Conservation (phyloP, 805 yeast genomes). For the Wickerhamomyces sydowiorum region DNA sequence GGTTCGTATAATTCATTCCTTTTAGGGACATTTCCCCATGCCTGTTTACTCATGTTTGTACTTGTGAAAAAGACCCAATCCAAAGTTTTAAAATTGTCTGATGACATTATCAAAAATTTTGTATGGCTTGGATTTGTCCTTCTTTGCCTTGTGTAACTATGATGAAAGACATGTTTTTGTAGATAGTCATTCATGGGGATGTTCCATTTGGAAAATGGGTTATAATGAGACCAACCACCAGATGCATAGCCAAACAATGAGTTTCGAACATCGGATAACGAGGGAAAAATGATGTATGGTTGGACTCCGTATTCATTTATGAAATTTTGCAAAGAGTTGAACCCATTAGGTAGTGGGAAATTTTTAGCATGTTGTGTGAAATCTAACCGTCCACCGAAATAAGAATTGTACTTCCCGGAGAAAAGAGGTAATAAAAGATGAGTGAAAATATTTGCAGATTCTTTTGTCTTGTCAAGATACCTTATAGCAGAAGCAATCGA, state of each 20-base stretch:
- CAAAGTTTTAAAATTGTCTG: slow-evolving; percentile 41
- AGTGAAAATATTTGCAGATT: slow-evolving; percentile 17
- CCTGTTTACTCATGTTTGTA: slow-evolving; percentile 69
- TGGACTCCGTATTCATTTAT: slow-evolving; percentile 20
- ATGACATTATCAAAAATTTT: slow-evolving; percentile 56
- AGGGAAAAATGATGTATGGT: slow-evolving; percentile 40
- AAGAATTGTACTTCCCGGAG: slow-evolving; percentile 3
- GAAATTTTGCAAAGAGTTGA: slow-evolving; percentile 18
- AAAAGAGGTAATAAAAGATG: slow-evolving; percentile 18
- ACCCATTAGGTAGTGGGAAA: slow-evolving; percentile 10
- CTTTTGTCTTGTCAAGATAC: background rate
- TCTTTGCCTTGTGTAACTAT: slow-evolving; percentile 23
- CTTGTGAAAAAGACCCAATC: slow-evolving; percentile 73
- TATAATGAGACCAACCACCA: slow-evolving; percentile 47
- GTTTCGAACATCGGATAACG: slow-evolving; percentile 31
- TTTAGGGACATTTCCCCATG: slow-evolving; percentile 59
- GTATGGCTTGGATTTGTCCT: slow-evolving; percentile 52
- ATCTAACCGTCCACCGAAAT: background rate
- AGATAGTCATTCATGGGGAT: slow-evolving; percentile 36
- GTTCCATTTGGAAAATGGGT: slow-evolving; percentile 21
- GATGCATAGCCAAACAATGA: slow-evolving; percentile 40
- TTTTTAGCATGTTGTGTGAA: background rate
- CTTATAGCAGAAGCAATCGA: slow-evolving; percentile 16
- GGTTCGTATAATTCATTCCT: slow-evolving; percentile 14
- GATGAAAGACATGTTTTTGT: slow-evolving; percentile 30